phyloP scores from a whole-genome alignment of 2,329 filamentous ascomycete species.

The Plenodomus lindquistii region DNA sequence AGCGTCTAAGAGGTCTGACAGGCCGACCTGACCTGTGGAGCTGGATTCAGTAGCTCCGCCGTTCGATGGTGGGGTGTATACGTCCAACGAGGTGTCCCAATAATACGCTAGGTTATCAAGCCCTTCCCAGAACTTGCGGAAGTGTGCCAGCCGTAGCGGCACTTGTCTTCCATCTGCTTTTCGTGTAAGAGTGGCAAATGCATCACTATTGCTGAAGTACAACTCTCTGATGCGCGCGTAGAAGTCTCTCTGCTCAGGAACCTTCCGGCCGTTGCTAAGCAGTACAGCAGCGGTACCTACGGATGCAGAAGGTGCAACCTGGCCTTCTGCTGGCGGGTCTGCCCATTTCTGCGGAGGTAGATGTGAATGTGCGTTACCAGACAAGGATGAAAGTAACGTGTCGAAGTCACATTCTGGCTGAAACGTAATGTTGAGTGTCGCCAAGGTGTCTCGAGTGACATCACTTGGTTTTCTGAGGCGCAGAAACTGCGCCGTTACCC shows the following conservation, averaged over 20 bases:
- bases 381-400: constrained; percentile 41
- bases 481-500: constrained; percentile 51
- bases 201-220: constrained; percentile 58
- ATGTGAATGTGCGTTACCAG: constrained; percentile 41
- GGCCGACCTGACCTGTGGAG: constrained; percentile 4
- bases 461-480: constrained; percentile 48
- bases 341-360: constrained; percentile 46
- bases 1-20: constrained; percentile 1
- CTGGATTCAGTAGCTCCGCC: constrained; percentile 3
- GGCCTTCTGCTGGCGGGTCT: constrained; percentile 26
- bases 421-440: constrained; percentile 50
- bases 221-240: constrained; percentile 56
- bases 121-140: constrained; percentile 63
- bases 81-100: constrained; percentile 64
- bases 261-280: constrained; percentile 55
- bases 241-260: constrained; percentile 55
- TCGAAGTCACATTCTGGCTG: constrained; percentile 43
- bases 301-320: constrained; percentile 23
- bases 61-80: constrained; percentile 50
- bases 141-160: constrained; percentile 57
- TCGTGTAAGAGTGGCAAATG: constrained; percentile 59
- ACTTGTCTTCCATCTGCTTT: constrained; percentile 51
- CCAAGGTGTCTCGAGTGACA: constrained; percentile 45
- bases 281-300: constrained; percentile 30
- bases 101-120: constrained; percentile 64